Base-by-base conservation (phyloP, 2,329 filamentous ascomycete species). In the Aspergillus cejpii region DNA sequence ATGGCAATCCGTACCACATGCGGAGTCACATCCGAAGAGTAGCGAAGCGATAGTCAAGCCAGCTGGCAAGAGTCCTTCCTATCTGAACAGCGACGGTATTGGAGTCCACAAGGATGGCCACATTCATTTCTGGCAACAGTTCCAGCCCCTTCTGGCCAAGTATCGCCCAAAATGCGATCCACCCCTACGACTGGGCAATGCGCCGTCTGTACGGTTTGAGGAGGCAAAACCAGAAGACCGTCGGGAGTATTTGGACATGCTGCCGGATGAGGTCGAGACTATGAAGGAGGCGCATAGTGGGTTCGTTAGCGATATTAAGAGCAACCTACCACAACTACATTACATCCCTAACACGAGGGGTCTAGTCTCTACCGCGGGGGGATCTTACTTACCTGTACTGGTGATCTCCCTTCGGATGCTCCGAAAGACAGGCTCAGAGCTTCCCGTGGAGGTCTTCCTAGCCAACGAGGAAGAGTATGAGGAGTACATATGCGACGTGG, bases 391-490 rank as follows among this genome's bases (percentile, higher is more conserved):
- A 7, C 69, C 70, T 1, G 66, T 70, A 1, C 58, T 73, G 33
- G 61, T 70, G 6, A 67, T 72, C 5, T 71, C 69, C 1, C 57
- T 74, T 10, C 65, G 66, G 5, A 72, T 74, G 68, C 62, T 74
- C 21, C 64, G 72, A 6, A 57, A 62, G 14, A 67, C 67, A 6
- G 69, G 70, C 8, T 71, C 66, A 11, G 57, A 52, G 3, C 51
- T 74, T 7, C 72, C 72, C 0, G 64, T 74, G 41, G 71, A 75
- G 50, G 65, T 74, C 15, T 73, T 72, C 42, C 54, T 73, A n/a
- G 63, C 65, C 7, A 56, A 65, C 12, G 53, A 64, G n/a, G 49
- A 57, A 0, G 67, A 73, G 39, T 71, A 72, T 43, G 69, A 73
- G 39, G 51, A 56, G 2, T 61, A 66, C 20, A 65, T 72, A 17